Evolutionary conservation across 768 basidiomycete species (phyloP).

Genomic region (Sporobolomyces roseus): DNA sequence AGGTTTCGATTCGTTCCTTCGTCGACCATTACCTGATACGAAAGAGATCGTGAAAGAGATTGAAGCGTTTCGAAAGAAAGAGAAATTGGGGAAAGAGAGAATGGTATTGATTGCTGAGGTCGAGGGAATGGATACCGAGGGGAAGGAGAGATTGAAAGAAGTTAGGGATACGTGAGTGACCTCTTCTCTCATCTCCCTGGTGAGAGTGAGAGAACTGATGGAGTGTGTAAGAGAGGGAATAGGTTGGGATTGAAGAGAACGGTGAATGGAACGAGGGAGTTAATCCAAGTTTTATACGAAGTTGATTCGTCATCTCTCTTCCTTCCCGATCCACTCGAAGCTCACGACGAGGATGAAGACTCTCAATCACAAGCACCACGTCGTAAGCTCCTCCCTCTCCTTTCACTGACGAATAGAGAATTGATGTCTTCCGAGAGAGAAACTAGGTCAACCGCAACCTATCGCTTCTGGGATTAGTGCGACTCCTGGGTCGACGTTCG

Average conservation of each 20-base stretch:
- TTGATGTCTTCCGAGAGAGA: neutral
- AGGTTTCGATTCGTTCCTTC: neutral
- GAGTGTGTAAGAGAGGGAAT: too few species aligned
- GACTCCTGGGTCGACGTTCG: neutral
- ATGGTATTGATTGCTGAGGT: slow-evolving; percentile 7
- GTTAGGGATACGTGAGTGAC: neutral
- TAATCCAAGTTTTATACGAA: slow-evolving; percentile 18
- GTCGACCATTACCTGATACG: neutral
- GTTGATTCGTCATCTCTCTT: neutral
- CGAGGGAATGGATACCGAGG: neutral
- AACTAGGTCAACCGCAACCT: neutral
- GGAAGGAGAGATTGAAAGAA: slow-evolving; percentile 2
- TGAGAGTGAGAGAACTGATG: too few species aligned
- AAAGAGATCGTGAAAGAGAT: slow-evolving; percentile 8
- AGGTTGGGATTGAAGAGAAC: slow-evolving; percentile 18
- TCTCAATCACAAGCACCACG: neutral
- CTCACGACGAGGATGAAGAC: neutral
- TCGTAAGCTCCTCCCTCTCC: neutral
- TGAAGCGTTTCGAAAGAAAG: neutral
- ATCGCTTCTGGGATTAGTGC: neutral
- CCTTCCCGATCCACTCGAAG: neutral
- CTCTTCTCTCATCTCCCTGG: neutral
- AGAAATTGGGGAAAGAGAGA: neutral
- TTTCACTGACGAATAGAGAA: too few species aligned
- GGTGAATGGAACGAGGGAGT: neutral